Evolutionary conservation across 805 yeast genomes (phyloP).

Genomic region (Tetrapisispora phaffii): DNA sequence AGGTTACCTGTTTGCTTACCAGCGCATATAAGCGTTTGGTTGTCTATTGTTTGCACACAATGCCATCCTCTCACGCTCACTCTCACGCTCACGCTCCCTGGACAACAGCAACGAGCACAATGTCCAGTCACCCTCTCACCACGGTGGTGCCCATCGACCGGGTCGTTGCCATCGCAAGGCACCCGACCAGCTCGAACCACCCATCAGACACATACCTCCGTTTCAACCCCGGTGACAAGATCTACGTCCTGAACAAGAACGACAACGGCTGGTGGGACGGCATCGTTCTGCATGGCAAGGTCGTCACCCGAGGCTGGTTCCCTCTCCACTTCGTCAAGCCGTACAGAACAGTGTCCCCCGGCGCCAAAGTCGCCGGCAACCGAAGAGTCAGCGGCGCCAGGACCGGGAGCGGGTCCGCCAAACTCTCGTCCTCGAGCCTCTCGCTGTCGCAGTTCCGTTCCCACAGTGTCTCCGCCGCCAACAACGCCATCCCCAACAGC

Average conservation of each 20-base stretch:
- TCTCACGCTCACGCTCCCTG: no score
- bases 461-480: neutral
- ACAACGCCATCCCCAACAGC: neutral
- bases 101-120: neutral
- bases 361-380: neutral
- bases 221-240: constrained; percentile 48
- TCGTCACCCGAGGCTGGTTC: constrained; percentile 68
- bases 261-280: constrained; percentile 89
- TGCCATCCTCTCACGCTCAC: no score
- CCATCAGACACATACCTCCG: constrained; percentile 6
- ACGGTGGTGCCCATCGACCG: constrained; percentile 8
- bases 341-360: neutral
- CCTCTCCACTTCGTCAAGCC: constrained; percentile 31
- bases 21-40: no score
- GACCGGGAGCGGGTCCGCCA: neutral
- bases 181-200: neutral
- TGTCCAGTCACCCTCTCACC: neutral
- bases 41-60: no score
- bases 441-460: neutral
- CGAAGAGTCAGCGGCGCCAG: neutral
- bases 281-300: constrained; percentile 18
- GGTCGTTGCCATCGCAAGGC: constrained; percentile 10
- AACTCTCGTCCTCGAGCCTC: neutral
- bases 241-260: constrained; percentile 55
- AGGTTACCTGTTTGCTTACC: no score